Base-by-base conservation (phyloP, 306 rosid genomes). In the Quercus glauca region DNA sequence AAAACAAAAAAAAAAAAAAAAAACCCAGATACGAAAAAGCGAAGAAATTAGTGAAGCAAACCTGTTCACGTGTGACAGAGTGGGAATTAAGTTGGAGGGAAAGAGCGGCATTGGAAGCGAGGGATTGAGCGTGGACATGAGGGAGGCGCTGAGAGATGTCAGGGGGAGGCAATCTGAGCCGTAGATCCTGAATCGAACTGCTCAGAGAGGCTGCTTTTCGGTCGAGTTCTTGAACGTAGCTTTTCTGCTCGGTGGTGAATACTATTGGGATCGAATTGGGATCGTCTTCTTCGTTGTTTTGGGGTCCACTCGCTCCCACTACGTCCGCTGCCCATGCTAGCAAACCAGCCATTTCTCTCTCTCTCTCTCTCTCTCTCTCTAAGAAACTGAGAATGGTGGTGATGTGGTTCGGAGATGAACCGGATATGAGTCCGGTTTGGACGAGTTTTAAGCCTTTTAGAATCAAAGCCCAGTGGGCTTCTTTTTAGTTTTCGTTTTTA, bases 311-410 rank as follows among this genome's bases (percentile, higher is more conserved):
- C 1, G 87, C 90, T 23, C 92, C 93, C 12, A 93, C 99, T 8
- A 92, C 98, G 68, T 94, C 97, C 4, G 98, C 98, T 41, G 99
- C 99, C 99, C 99, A 95, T 68, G 99, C 98, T 37, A 95, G 85
- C 76, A 92, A 78, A 70, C 99, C 98, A 3, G 97, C 99, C 99
- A 94, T 94, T 41, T 72, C 77, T 28, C 61, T n/a, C 68, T 9
- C 49, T 9, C 73, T 70, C 77, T 0, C 73, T 2, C 28, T 26
- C 28, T 26, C 28, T 8, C 15, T 4, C 45, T 78, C 19, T 0
- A 29, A 53, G 55, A 3, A 53, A 51, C 70, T 77, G 33, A 35
- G 58, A 6, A 25, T 13, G 53, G 25, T 67, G 7, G 53, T 6
- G 18, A 41, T 29, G 45, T 9, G 3, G 51, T 7, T 67, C 23